Evolutionary conservation across 495 filamentous ascomycete species (phyloP), one percentile per base, ranked within the genome.

Genomic region (Penicillium pancosmium): DNA sequence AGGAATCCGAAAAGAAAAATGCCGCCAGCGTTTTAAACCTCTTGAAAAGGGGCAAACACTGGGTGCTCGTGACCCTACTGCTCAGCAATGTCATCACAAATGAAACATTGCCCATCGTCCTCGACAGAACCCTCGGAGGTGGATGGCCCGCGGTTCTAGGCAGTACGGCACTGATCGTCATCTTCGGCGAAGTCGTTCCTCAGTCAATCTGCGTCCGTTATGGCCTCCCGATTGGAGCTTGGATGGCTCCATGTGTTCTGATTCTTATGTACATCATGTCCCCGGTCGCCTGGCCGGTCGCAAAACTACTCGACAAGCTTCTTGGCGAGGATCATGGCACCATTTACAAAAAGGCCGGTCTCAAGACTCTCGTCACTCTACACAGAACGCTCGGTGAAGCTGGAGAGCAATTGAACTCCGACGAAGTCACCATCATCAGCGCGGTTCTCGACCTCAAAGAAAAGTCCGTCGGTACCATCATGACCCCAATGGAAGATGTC

Each of bases 41-140:
- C 15, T 73, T 98, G 47, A 86, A 93, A 57, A 86, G 83, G 48
- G 95, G 94, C 43, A 98, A 98, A 67, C 94, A 98, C 73, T 98
- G 94, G 94, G 94, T 98, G n/a, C 79, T 98, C 54, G 94, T 98
- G 34, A 98, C 94, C 12, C 78, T 98, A 33, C 83, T 98, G 4
- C 77, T 98, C 50, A 90, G 91, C 64, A 98, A 98, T 74, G 94
- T 98, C 67, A 97, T 98, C 65, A 96, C 96, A 51, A 98, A 98
- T 73, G 94, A 98, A 75, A 94, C 94, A 0, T 83, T 98, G 8
- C 94, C 94, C 23, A 96, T 98, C 52, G 90, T 98, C 19, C 83
- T 98, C 15, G 94, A 98, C 74, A 84, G 95, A 34, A 93, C 91
- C 55, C 83, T 98, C 16, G 94, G 94, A 41, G 95, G 94, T 55